Percentiles rank a stretch among this genome's conserved stretches.
Evolutionary conservation across 768 basidiomycete genomes (phyloP).

Genomic region (Leccinum subgranulosum): DNA sequence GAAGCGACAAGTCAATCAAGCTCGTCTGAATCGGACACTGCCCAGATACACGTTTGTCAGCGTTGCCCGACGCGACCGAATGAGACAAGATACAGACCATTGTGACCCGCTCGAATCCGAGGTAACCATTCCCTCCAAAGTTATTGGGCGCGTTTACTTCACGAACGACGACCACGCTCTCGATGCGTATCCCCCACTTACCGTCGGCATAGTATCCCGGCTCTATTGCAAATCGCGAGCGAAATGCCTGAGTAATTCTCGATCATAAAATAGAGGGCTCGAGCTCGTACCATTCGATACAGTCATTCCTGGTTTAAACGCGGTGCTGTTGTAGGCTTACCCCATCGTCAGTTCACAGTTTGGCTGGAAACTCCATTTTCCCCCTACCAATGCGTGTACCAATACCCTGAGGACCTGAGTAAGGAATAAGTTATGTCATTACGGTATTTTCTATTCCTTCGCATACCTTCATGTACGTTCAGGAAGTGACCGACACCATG

Average conservation of each 20-base stretch:
- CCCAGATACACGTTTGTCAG: background rate
- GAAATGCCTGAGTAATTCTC: background rate
- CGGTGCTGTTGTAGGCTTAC: slow-evolving; percentile 62
- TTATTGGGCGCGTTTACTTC: slow-evolving; percentile 68
- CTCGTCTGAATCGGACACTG: slow-evolving; percentile 85
- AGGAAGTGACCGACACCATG: slow-evolving; percentile 95
- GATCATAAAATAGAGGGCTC: background rate
- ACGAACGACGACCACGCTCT: slow-evolving; percentile 80
- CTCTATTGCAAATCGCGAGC: slow-evolving; percentile 39
- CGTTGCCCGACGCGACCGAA: background rate
- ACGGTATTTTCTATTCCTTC: background rate
- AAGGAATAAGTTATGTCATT: slow-evolving; percentile 3
- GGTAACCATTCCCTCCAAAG: slow-evolving; percentile 80
- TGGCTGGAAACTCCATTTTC: background rate
- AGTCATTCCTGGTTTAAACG: slow-evolving; percentile 83
- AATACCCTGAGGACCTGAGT: slow-evolving; percentile 54
- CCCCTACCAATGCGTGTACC: slow-evolving; percentile 39
- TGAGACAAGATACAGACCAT: slow-evolving; percentile 52
- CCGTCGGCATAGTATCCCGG: slow-evolving; percentile 94
- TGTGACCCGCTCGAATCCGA: slow-evolving; percentile 84
- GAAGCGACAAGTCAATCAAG: slow-evolving; percentile 61
- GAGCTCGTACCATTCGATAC: slow-evolving; percentile 66
- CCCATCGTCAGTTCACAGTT: background rate
- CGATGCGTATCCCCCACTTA: slow-evolving; percentile 87
- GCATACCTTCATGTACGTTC: slow-evolving; percentile 81